Conservation (phyloP, 345 rosid species). For the Salix viminalis region DNA sequence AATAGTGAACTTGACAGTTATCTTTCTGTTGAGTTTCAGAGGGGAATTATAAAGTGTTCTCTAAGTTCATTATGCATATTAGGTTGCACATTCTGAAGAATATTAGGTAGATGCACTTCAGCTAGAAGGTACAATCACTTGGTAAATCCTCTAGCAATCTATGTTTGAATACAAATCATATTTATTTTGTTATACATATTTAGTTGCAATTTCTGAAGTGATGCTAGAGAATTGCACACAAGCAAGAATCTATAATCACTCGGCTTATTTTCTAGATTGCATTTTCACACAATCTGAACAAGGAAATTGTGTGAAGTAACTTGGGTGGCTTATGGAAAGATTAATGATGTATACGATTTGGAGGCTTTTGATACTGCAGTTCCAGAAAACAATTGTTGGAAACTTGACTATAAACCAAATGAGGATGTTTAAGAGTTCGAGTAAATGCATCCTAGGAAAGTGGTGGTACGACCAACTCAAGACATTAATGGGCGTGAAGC, state of each 20-base stretch:
- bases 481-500: too few relatives aligned
- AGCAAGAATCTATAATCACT: neutral
- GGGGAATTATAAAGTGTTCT: neutral
- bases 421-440: neutral
- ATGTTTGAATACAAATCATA: neutral
- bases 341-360: neutral
- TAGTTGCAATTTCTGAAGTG: neutral
- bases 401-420: neutral
- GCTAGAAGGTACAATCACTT: too few relatives aligned
- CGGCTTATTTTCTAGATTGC: neutral
- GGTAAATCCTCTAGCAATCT: too few relatives aligned
- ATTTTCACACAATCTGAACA: neutral
- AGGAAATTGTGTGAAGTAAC: neutral
- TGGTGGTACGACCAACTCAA: neutral
- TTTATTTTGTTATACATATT: neutral
- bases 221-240: neutral
- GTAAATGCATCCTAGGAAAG: neutral
- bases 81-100: too few relatives aligned
- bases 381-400: neutral
- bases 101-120: too few relatives aligned
- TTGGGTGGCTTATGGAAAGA: neutral
- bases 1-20: neutral
- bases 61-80: neutral
- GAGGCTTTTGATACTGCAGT: neutral
- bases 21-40: neutral